phyloP scores from a whole-genome alignment of 75 land plant species.

The Cryptomeria japonica region DNA sequence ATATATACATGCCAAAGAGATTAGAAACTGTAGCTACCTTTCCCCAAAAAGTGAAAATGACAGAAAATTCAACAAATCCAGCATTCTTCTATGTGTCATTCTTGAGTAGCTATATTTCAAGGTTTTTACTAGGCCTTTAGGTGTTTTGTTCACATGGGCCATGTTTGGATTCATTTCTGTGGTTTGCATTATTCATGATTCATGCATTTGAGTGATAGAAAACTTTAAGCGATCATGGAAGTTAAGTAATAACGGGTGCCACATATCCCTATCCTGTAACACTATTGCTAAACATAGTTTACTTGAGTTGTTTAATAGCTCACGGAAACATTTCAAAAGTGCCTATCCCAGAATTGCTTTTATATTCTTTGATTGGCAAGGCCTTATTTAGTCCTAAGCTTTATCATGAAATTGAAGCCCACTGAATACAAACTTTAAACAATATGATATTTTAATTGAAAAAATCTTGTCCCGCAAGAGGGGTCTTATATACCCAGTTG shows the following conservation, averaged over 20 bases:
- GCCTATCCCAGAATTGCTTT: neutral
- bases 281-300: neutral
- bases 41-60: neutral
- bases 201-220: neutral
- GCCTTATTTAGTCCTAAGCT: neutral
- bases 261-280: neutral
- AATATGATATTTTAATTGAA: neutral
- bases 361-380: neutral
- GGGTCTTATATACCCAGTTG: neutral
- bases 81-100: neutral
- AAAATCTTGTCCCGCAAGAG: neutral
- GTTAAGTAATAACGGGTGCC: neutral
- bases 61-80: neutral
- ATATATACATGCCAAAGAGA: neutral
- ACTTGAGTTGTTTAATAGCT: neutral
- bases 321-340: neutral
- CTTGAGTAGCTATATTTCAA: neutral
- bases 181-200: neutral
- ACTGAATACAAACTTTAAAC: neutral
- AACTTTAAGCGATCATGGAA: neutral
- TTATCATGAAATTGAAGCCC: neutral
- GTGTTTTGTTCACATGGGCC: neutral
- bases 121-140: neutral
- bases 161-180: neutral
- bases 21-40: neutral